Conservation (phyloP, 495 filamentous ascomycete species). For the Hapsidospora chrysogenum region DNA sequence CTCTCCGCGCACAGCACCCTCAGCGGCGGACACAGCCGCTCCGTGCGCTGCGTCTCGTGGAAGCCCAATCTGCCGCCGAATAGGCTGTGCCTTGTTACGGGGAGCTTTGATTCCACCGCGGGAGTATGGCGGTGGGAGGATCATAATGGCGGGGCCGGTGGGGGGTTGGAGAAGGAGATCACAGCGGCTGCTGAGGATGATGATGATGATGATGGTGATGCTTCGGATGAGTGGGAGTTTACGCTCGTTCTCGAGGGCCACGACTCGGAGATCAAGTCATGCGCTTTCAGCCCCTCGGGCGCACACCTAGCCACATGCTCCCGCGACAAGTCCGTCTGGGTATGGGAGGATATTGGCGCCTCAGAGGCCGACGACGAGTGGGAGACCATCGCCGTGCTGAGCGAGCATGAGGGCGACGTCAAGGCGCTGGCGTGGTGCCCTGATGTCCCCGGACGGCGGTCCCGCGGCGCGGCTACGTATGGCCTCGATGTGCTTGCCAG, state of each 20-base stretch:
- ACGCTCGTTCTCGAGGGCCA: constrained; percentile 81
- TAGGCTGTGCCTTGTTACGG: constrained; percentile 69
- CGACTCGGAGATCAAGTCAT: constrained; percentile 79
- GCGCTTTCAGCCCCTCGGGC: constrained; percentile 66
- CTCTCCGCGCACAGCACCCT: constrained; percentile 64
- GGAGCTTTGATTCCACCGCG: constrained; percentile 77
- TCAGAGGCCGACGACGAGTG: constrained; percentile 73
- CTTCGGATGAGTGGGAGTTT: constrained; percentile 49
- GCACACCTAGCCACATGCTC: constrained; percentile 77
- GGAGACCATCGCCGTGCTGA: constrained; percentile 87
- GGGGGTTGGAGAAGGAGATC: constrained; percentile 5
- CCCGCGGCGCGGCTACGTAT: constrained; percentile 24
- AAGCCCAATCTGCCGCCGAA: constrained; percentile 46
- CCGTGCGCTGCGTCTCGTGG: constrained; percentile 68
- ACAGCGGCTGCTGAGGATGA: constrained; percentile 4
- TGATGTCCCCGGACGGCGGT: constrained; percentile 18
- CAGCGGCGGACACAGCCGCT: constrained; percentile 77
- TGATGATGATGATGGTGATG: constrained; percentile 5
- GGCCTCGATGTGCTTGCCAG: constrained; percentile 56
- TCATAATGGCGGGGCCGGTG: constrained; percentile 13
- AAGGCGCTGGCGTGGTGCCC: constrained; percentile 89
- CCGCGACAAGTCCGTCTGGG: constrained; percentile 92
- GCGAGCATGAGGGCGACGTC: constrained; percentile 87
- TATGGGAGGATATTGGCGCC: constrained; percentile 78
- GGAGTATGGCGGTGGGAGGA: constrained; percentile 71